Percentiles rank a stretch among this genome's conserved stretches.
Evolutionary conservation across 208 protist genomes (phyloP).

Genomic region (Trypanosoma mega): DNA sequence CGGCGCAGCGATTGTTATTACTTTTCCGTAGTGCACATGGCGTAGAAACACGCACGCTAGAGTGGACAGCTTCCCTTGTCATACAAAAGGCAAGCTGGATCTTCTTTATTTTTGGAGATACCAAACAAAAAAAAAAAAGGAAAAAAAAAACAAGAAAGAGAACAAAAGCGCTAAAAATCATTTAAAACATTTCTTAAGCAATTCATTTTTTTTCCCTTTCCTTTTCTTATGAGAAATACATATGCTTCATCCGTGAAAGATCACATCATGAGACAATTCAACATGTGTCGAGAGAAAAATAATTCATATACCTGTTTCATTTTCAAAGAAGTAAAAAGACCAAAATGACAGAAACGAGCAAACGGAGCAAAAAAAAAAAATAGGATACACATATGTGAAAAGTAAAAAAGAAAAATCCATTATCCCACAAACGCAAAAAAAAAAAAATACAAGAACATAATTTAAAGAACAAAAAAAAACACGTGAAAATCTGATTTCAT

Average conservation of each 20-base stretch:
- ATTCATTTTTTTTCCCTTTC: too few relatives aligned
- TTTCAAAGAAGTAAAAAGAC: background rate
- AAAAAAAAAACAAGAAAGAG: conserved; percentile 1
- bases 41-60: too few relatives aligned
- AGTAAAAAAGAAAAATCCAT: background rate
- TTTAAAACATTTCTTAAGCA: too few relatives aligned
- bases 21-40: too few relatives aligned
- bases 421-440: too few relatives aligned
- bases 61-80: too few relatives aligned
- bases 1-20: too few relatives aligned
- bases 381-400: background rate
- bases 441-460: background rate
- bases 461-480: background rate
- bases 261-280: too few relatives aligned
- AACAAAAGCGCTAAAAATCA: conserved; percentile 15
- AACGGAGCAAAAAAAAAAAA: background rate
- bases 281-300: too few relatives aligned
- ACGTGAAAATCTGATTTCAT: background rate
- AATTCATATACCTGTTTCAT: background rate
- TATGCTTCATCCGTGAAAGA: too few relatives aligned
- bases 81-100: background rate
- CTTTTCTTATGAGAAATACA: too few relatives aligned
- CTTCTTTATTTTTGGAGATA: background rate
- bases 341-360: background rate
- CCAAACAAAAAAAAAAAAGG: background rate